Percentiles rank a stretch among this genome's conserved stretches.
Evolutionary conservation across 179 eudicot species (phyloP).

Genomic region (Nepenthes alata): DNA sequence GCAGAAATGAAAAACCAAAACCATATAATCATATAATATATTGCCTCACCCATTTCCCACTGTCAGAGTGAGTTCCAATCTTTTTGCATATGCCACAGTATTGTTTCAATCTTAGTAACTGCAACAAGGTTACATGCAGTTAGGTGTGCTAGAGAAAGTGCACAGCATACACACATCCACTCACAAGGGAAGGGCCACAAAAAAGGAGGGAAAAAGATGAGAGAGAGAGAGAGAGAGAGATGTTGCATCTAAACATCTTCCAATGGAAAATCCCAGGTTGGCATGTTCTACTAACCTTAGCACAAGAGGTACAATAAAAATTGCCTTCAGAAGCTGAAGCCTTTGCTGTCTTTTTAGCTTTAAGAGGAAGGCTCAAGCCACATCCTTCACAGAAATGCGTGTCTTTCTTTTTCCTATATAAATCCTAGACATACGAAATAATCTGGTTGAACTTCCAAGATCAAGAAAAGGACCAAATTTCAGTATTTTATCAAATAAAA

Average conservation of each 20-base stretch:
- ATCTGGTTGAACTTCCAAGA: neutral
- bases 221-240: too few relatives aligned
- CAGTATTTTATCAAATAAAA: neutral
- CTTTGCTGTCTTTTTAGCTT: slow-evolving; percentile 34
- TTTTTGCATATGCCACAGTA: slow-evolving; percentile 90
- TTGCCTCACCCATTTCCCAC: slow-evolving; percentile 81
- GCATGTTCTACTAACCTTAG: slow-evolving; percentile 51
- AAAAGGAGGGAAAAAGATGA: neutral
- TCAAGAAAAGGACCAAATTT: neutral
- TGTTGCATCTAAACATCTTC: neutral
- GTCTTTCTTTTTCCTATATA: slow-evolving; percentile 19
- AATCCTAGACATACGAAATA: neutral
- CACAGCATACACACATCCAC: neutral
- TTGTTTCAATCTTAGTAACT: slow-evolving; percentile 75
- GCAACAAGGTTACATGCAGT: slow-evolving; percentile 15
- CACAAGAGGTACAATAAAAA: slow-evolving; percentile 66
- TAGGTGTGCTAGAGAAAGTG: neutral
- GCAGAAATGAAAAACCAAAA: neutral
- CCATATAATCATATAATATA: neutral
- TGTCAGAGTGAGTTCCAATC: slow-evolving; percentile 73
- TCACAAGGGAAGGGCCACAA: neutral
- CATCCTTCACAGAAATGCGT: slow-evolving; percentile 64
- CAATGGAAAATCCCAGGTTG: neutral
- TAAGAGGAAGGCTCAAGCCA: slow-evolving; percentile 44
- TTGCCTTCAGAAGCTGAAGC: slow-evolving; percentile 38